Evolutionary conservation across 2,329 filamentous ascomycete species (phyloP).

Genomic region (Furcasterigmium sp.): DNA sequence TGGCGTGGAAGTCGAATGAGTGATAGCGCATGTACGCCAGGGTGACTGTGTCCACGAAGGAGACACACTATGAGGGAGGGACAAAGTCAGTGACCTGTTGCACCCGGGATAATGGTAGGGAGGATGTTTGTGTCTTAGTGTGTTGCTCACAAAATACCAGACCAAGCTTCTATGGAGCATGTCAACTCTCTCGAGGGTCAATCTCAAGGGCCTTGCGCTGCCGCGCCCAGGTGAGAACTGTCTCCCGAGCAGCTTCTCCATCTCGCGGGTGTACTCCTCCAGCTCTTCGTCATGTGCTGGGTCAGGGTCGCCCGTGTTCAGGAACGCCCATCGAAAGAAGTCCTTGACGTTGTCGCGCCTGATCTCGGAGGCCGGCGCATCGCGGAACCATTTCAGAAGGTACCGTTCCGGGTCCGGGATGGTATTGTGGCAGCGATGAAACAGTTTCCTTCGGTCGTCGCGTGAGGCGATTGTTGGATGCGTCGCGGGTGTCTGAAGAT

Average conservation of each 20-base stretch:
- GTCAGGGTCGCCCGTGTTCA: slow-evolving; percentile 37
- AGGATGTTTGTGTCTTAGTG: too few relatives aligned
- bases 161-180: slow-evolving; percentile 55
- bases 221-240: slow-evolving; percentile 49
- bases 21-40: slow-evolving; percentile 47
- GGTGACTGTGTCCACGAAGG: slow-evolving; percentile 20
- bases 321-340: slow-evolving; percentile 65
- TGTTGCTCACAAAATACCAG: slow-evolving; percentile 60
- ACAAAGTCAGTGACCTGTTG: slow-evolving; percentile 23
- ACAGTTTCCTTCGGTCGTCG: slow-evolving; percentile 47
- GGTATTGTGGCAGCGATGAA: slow-evolving; percentile 49
- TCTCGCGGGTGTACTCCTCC: slow-evolving; percentile 38
- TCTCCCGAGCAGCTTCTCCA: slow-evolving; percentile 47
- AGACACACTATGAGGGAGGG: neutral
- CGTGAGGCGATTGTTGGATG: slow-evolving; percentile 36
- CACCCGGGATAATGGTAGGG: too few relatives aligned
- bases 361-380: slow-evolving; percentile 51
- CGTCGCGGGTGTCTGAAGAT: slow-evolving; percentile 29
- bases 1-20: slow-evolving; percentile 6
- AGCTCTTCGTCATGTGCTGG: slow-evolving; percentile 31
- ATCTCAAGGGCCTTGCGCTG: slow-evolving; percentile 49
- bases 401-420: slow-evolving; percentile 52
- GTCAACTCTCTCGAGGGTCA: slow-evolving; percentile 58
- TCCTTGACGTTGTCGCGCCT: slow-evolving; percentile 62
- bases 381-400: slow-evolving; percentile 61